Evolutionary conservation across 352 stramenopile species (phyloP), one percentile per base, ranked within the genome.

Genomic region (Phytopythium ostracodes): DNA sequence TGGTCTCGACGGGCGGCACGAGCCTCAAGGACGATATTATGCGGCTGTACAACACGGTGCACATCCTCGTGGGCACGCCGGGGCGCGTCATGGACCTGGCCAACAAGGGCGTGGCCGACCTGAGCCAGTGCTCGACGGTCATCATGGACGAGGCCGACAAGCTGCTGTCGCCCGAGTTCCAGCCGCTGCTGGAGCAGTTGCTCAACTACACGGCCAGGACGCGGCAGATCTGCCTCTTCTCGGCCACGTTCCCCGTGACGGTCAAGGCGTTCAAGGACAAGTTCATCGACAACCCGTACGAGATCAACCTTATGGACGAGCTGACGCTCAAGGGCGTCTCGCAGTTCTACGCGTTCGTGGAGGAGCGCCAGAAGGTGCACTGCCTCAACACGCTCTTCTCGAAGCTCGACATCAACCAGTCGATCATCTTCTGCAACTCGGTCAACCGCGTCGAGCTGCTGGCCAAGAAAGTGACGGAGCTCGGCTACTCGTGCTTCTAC

Each of bases 111-210:
- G 92, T 99, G 18, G 97, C 97, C 15, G 96, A 99, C 65, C 74
- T 99, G 42, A 97, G 87, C 62, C 87, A 99, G 61, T 99, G 96
- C 76, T 89, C 88, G 56, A 99, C 96, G 1, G 95, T 99, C 50
- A 98, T 99, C 64, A 98, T 99, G 95, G 98, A 99, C 71, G 97
- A 99, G 87, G 98, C 98, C 15, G 98, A 99, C 79, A 99, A 99
- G 78, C 80, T 99, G 43, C 84, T 99, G 10, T 99, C 96, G 2
- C 92, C 96, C 15, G 97, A 99, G 71, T 99, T 99, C 70, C 93
- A 99, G 73, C 95, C 94, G 9, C 87, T 99, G 44, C 77, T 99
- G 35, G 97, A 99, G 81, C 89, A 99, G 70, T 86, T 99, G 50
- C 72, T 99, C n/a, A 99, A 96, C 70, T 77, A 96, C 72, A 93